These are phyloP conservation scores for Zasmidium cellare DNA, from an alignment of 2,329 filamentous ascomycete genomes.

Conservation along the genomic window DNA sequence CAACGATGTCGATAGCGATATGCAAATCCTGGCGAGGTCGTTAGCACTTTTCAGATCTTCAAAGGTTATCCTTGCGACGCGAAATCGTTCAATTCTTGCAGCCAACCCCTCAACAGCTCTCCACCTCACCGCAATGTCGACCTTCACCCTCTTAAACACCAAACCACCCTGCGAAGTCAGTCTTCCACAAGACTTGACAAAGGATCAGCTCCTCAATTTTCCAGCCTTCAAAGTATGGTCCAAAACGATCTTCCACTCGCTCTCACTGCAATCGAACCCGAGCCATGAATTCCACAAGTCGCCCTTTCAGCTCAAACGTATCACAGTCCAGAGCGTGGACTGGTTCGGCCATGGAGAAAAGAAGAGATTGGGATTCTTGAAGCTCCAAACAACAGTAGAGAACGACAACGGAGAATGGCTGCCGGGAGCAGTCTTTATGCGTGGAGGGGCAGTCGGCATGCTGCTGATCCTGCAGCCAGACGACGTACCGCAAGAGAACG, in stretches of 20 bases:
- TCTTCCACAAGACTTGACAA: not conserved
- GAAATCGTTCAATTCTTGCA: no score
- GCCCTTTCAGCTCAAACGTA: conserved; percentile 53
- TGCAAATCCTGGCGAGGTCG: no score
- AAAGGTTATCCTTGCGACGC: no score
- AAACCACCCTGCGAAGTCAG: not conserved
- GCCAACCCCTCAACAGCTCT: not conserved
- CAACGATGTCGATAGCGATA: no score
- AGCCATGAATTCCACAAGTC: conserved; percentile 52
- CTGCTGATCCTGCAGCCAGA: conserved; percentile 57
- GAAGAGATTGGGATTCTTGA: conserved; percentile 56
- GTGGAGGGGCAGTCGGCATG: conserved; percentile 60
- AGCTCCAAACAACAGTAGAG: conserved; percentile 55
- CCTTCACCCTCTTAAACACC: not conserved
- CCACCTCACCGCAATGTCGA: not conserved
- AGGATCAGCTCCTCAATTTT: conserved; percentile 49
- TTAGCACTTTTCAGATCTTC: no score
- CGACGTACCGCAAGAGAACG: conserved; percentile 43
- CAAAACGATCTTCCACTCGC: conserved; percentile 48
- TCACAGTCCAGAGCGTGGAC: conserved; percentile 57
- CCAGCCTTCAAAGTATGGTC: conserved; percentile 59
- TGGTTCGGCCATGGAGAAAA: conserved; percentile 46
- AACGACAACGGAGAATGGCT: conserved; percentile 53
- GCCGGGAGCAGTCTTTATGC: conserved; percentile 58
- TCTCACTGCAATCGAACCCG: conserved; percentile 47